phyloP scores from a whole-genome alignment of 805 yeast species.

The Candida nanaspora region DNA sequence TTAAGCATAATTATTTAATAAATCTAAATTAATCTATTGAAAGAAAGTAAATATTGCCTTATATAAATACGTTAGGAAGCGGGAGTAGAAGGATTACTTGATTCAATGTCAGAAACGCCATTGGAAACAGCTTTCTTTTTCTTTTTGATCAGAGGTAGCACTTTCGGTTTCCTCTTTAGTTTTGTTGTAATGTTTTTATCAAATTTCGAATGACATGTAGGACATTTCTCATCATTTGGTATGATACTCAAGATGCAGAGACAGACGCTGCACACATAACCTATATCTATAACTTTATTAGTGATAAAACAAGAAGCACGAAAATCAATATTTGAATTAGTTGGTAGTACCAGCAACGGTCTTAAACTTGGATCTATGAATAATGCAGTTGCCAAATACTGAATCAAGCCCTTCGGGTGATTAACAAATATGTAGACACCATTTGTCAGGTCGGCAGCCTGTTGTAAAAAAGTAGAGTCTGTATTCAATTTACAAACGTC shows the following conservation, averaged over 20 bases:
- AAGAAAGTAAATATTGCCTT: no score
- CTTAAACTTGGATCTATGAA: conserved; percentile 82
- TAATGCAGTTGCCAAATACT: conserved; percentile 74
- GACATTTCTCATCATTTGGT: conserved; percentile 66
- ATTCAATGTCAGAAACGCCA: neutral
- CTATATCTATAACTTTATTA: conserved; percentile 85
- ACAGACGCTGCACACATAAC: conserved; percentile 93
- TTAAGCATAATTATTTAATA: no score
- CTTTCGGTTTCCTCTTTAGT: conserved; percentile 50
- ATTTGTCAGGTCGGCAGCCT: conserved; percentile 90
- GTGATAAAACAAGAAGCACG: conserved; percentile 91
- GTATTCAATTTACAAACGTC: conserved; percentile 80
- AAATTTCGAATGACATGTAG: conserved; percentile 78
- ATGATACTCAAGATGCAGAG: conserved; percentile 68
- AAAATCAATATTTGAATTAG: conserved; percentile 81
- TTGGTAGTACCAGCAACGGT: conserved; percentile 70
- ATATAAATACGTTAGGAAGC: no score
- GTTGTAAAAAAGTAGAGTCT: conserved; percentile 82
- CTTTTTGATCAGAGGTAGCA: conserved; percentile 22
- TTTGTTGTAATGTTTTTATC: conserved; percentile 55
- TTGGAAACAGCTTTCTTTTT: conserved; percentile 11
- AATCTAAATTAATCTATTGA: no score
- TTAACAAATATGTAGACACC: conserved; percentile 75
- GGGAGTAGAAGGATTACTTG: neutral
- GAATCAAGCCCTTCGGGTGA: conserved; percentile 71